Evolutionary conservation across 148 eudicot species (phyloP), one percentile per base, ranked within the genome.

Genomic region (Rhododendron ferrugineum): DNA sequence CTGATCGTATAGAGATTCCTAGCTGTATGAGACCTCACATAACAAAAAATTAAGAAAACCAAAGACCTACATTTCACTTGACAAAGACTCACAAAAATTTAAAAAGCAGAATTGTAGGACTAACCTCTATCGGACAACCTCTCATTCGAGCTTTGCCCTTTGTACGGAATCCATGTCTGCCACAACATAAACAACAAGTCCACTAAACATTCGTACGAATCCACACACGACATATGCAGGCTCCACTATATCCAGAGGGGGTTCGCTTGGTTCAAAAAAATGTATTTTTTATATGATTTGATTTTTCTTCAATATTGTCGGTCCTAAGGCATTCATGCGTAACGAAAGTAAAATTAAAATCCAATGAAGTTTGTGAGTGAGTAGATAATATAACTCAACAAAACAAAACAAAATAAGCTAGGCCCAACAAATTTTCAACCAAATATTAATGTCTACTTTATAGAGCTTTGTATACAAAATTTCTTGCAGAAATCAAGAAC

Each of bases 91-190:
- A n/a, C n/a, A n/a, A n/a, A n/a, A n/a, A n/a, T n/a, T n/a, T n/a
- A n/a, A n/a, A n/a, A n/a, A n/a, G n/a, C n/a, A n/a, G n/a, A n/a
- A n/a, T n/a, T n/a, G n/a, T n/a, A n/a, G n/a, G n/a, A n/a, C n/a
- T n/a, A n/a, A n/a, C n/a, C n/a, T n/a, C 34, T 92, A 91, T 94
- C 98, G 2, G 98, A 92, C 82, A 97, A 90, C 87, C 92, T 94
- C 1, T 95, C 91, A 86, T 92, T 93, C 1, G 95, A 92, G 89
- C 91, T 92, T 81, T 91, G 93, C 34, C 98, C 99, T 92, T 91
- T 94, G 79, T 97, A 95, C 3, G 99, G 99, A 87, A 95, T 89
- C 99, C 99, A 97, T 14, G 95, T 89, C 99, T 97, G 44, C 47
- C 79, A 80, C 60, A 81, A 84, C 52, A 81, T 72, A 77, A 58